phyloP scores from a whole-genome alignment of 352 stramenopile species.

The Phytophthora hibernalis region DNA sequence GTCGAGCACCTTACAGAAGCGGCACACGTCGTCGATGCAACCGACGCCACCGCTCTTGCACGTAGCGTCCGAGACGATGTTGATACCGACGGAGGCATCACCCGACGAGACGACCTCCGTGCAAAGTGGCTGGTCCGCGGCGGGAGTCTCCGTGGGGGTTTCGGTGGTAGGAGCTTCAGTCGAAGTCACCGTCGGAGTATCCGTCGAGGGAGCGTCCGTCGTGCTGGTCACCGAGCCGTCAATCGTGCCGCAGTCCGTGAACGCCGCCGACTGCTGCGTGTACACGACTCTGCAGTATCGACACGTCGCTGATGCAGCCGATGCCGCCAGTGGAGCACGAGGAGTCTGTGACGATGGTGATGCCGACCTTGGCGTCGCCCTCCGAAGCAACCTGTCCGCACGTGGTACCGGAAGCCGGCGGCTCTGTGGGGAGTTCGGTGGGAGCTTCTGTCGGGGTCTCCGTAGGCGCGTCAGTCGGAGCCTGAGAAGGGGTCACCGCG shows the following conservation, averaged over 20 bases:
- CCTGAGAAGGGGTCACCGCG: not conserved
- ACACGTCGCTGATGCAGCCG: conserved; percentile 40
- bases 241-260: conserved; percentile 34
- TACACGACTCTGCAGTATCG: conserved; percentile 42
- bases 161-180: not conserved
- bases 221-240: not conserved
- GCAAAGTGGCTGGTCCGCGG: conserved; percentile 9
- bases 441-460: conserved; percentile 6
- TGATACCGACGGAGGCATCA: conserved; percentile 35
- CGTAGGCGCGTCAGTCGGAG: conserved; percentile 6
- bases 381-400: conserved; percentile 22
- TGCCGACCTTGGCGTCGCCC: conserved; percentile 32
- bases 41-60: conserved; percentile 40
- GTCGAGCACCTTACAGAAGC: conserved; percentile 43
- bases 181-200: not conserved
- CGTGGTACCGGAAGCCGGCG: conserved; percentile 1
- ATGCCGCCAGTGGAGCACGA: conserved; percentile 37
- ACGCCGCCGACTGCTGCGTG: conserved; percentile 32
- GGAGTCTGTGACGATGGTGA: conserved; percentile 37
- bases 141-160: not conserved
- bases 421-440: conserved; percentile 8
- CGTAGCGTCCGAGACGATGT: conserved; percentile 36
- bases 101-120: conserved; percentile 30
- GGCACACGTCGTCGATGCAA: conserved; percentile 46
- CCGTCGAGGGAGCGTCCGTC: conserved; percentile 3